Conservation (phyloP, 2,329 filamentous ascomycete genomes). For the Chaetomium globosum region DNA sequence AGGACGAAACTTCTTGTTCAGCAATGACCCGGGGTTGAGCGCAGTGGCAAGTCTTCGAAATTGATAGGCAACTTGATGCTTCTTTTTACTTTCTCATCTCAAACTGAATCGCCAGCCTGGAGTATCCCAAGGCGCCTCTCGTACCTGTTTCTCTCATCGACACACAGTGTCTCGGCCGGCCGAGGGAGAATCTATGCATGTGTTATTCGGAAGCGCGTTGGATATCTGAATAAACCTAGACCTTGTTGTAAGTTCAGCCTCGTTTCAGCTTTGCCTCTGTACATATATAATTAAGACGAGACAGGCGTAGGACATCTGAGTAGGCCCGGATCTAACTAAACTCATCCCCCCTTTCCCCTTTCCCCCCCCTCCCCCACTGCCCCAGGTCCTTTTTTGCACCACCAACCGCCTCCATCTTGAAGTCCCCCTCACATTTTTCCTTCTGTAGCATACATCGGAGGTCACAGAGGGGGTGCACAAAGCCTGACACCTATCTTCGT, state of each 20-base stretch:
- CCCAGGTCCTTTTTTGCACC: neutral
- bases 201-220: constrained; percentile 31
- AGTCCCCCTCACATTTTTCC: neutral
- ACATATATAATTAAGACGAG: constrained; percentile 28
- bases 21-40: neutral
- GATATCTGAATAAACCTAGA: constrained; percentile 3
- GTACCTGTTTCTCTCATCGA: constrained; percentile 13
- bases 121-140: neutral
- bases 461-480: neutral
- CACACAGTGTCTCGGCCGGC: constrained; percentile 28
- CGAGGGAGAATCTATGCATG: constrained; percentile 26
- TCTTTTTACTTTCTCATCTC: neutral
- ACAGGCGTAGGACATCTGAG: constrained; percentile 14
- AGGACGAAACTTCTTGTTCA: neutral
- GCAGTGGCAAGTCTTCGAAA: neutral
- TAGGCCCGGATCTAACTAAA: neutral
- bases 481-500: neutral
- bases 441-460: neutral
- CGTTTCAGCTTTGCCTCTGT: constrained; percentile 20
- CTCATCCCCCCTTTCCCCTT: neutral
- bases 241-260: constrained; percentile 1
- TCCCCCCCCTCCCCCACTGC: neutral
- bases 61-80: neutral
- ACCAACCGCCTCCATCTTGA: neutral
- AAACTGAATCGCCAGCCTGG: neutral